phyloP scores from a whole-genome alignment of 1,284 basidiomycete genomes.

The Mycosarcoma maydis region DNA sequence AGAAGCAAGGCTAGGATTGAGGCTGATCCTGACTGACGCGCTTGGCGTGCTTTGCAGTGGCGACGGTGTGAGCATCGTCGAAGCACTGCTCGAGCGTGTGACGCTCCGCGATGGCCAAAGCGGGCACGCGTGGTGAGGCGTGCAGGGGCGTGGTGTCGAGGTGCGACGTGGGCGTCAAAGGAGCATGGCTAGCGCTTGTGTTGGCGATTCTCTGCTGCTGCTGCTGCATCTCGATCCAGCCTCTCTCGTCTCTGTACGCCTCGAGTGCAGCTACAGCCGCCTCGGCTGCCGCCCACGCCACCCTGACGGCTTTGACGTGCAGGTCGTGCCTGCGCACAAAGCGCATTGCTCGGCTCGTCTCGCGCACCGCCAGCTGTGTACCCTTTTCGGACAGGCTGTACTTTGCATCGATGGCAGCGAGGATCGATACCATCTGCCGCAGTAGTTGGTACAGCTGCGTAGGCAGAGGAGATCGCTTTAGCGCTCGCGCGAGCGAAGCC shows the following conservation, averaged over 20 bases:
- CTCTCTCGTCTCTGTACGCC: slow-evolving; percentile 48
- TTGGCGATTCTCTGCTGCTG: background rate
- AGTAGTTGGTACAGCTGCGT: slow-evolving; percentile 39
- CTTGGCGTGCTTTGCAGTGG: background rate
- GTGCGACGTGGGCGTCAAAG: too few relatives aligned
- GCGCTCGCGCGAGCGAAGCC: slow-evolving; percentile 39
- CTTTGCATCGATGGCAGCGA: slow-evolving; percentile 28
- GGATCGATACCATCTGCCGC: slow-evolving; percentile 31
- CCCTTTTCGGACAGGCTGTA: slow-evolving; percentile 35
- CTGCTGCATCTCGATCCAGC: slow-evolving; percentile 22
- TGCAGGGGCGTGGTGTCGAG: too few relatives aligned
- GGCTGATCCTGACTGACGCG: background rate
- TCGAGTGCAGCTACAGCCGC: slow-evolving; percentile 50
- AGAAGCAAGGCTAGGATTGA: too few relatives aligned
- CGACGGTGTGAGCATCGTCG: slow-evolving; percentile 18
- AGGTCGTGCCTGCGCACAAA: slow-evolving; percentile 46
- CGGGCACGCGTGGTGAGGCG: background rate
- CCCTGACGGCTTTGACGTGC: slow-evolving; percentile 48
- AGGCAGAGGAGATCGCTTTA: slow-evolving; percentile 50
- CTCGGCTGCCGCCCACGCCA: slow-evolving; percentile 45
- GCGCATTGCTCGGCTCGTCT: slow-evolving; percentile 38
- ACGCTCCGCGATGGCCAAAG: slow-evolving; percentile 10
- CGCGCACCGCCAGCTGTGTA: slow-evolving; percentile 41
- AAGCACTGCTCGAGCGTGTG: background rate
- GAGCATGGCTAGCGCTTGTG: too few relatives aligned